A percentile compares a stretch with the other conserved stretches of the same genome.
These are phyloP conservation scores for Aspergillus thermomutatus DNA, from an alignment of 2,329 filamentous ascomycete genomes.

Conservation along the genomic window DNA sequence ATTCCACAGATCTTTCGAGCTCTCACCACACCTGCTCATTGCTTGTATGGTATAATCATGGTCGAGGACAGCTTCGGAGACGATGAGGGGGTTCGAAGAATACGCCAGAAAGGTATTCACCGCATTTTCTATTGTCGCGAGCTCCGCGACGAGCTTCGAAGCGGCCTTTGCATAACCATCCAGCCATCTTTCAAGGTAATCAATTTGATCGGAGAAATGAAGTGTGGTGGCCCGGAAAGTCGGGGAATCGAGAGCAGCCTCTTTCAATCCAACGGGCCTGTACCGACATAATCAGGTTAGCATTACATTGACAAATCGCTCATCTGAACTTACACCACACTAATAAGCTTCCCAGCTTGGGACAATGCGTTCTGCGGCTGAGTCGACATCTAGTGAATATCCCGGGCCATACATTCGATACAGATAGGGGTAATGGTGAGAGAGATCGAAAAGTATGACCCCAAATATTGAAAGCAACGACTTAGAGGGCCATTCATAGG, in stretches of 20 bases:
- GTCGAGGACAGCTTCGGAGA: slow-evolving; percentile 83
- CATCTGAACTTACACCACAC: slow-evolving; percentile 40
- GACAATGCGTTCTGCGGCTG: slow-evolving; percentile 35
- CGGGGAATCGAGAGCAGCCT: slow-evolving; percentile 93
- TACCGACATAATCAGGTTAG: slow-evolving; percentile 12
- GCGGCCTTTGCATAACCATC: slow-evolving; percentile 65
- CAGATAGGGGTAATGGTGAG: slow-evolving; percentile 11
- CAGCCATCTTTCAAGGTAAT: slow-evolving; percentile 89
- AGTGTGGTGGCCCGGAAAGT: slow-evolving; percentile 84
- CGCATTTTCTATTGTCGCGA: slow-evolving; percentile 72
- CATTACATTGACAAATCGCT: neutral
- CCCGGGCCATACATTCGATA: slow-evolving; percentile 32
- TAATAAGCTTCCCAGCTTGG: slow-evolving; percentile 45
- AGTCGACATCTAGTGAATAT: slow-evolving; percentile 41
- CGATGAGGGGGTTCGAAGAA: slow-evolving; percentile 67
- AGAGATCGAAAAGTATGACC: slow-evolving; percentile 3
- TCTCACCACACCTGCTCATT: slow-evolving; percentile 79
- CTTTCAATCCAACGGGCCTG: slow-evolving; percentile 81
- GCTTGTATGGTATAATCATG: slow-evolving; percentile 92
- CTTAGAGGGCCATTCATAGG: slow-evolving; percentile 6
- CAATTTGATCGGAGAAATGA: slow-evolving; percentile 89
- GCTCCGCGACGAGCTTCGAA: slow-evolving; percentile 60
- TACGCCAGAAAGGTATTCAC: slow-evolving; percentile 74
- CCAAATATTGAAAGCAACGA: slow-evolving; percentile 2
- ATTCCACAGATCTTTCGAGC: slow-evolving; percentile 82